Base-by-base conservation (phyloP, 768 basidiomycete genomes). In the Lyophyllum shimeji region DNA sequence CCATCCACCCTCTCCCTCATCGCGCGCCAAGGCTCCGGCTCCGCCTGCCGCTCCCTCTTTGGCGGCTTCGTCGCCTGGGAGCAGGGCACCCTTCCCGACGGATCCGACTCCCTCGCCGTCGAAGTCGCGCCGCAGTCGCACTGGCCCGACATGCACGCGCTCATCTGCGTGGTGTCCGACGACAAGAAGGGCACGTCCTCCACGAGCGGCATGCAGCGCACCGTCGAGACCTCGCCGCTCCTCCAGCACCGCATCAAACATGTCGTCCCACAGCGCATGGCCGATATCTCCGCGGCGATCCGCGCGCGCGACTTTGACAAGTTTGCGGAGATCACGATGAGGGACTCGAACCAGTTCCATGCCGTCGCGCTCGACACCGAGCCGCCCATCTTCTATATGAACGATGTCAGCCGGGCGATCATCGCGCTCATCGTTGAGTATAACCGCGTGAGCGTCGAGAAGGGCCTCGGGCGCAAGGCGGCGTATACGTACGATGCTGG, bases 401-500 rank as follows among this genome's bases (percentile, higher is more conserved):
- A 98, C 77, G 97, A 99, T 73, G 93, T 96, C 64, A 90, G 87
- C 54, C 82, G 90, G n/a, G 72, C 92, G n/a, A 93, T 99, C 74
- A 93, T 99, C 68, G 78, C 87, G 6, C 73, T 98, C 66, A 80
- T 99, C 62, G 88, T 90, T 40, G 97, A 98, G 74, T 86, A 94
- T 76, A 99, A 99, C 75, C 84, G 95, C 18, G 77, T 91, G 20
- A 77, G 84, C 1, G 72, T 88, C 33, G 85, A 76, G 37, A 55
- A 73, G 57, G 68, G 82, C 71, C 45, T 76, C 1, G 82, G 83
- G 50, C 76, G 84, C 70, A 86, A 90, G 66, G 97, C 95, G 0
- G 97, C 96, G 40, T 99, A 99, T 74, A 99, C 97, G n/a, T 98
- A 90, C 68, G 97, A 99, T 65, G 97, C 97, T 0, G 97, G 97